A percentile compares a stretch with the other conserved stretches of the same genome.
phyloP scores from a whole-genome alignment of 306 rosid genomes.

The Glycine soja region DNA sequence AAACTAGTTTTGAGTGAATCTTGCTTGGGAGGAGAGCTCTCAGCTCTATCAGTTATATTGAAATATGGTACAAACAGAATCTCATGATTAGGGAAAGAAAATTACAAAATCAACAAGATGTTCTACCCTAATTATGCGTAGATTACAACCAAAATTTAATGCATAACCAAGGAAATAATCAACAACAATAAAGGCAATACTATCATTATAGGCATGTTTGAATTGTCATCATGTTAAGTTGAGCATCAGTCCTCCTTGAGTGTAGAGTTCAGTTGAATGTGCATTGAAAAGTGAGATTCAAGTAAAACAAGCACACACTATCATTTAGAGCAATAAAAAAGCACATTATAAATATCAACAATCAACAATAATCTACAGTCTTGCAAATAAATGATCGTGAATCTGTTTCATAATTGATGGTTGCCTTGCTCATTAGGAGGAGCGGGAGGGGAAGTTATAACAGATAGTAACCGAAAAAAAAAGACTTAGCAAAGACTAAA shows the following conservation, averaged over 20 bases:
- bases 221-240: too few relatives aligned
- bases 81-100: background rate
- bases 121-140: constrained; percentile 13
- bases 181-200: constrained; percentile 1
- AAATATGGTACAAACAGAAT: background rate
- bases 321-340: background rate
- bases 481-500: constrained; percentile 15
- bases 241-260: too few relatives aligned
- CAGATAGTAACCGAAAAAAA: constrained; percentile 21
- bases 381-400: constrained; percentile 18
- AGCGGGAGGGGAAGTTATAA: constrained; percentile 14
- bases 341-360: constrained; percentile 21
- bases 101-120: background rate
- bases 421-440: constrained; percentile 16
- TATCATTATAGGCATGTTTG: background rate
- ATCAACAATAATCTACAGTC: constrained; percentile 34
- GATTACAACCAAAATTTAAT: background rate
- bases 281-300: too few relatives aligned
- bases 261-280: too few relatives aligned
- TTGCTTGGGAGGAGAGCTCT: background rate
- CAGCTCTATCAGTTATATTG: background rate
- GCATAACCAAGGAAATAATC: constrained; percentile 12
- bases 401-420: constrained; percentile 10
- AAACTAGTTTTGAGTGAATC: background rate
- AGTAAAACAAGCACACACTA: background rate